Evolutionary conservation across 2,329 filamentous ascomycete genomes (phyloP), one percentile per base, ranked within the genome.

Genomic region (Aphanocladium album): DNA sequence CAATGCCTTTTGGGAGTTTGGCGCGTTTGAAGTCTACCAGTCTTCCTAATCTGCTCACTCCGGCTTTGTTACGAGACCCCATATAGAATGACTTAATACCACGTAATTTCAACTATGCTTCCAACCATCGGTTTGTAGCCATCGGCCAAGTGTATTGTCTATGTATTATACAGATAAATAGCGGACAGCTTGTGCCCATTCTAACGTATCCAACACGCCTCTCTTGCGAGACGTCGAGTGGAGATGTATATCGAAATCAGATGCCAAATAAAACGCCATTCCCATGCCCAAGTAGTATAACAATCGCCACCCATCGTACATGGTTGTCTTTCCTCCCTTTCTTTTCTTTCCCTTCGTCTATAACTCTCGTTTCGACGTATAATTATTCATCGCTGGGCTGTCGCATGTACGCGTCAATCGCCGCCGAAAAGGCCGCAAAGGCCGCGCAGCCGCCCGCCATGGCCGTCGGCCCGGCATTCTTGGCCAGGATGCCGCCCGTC

Each of bases 321-420:
- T 21, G 25, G 27, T n/a, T n/a, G n/a, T n/a, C 21, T 19, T 37
- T 14, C 49, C 27, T 19, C 16, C 21, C 62, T 62, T 45, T 45
- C 37, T 30, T 25, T 52, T 17, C 21, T 39, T 8, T 53, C n/a
- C 7, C 11, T 25, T 5, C 45, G 16, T 56, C 9, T 12, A 19
- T 5, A 17, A 16, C 14, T 19, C 12, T 19, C 39, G 7, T 0
- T 4, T 16, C 17, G 21, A 5, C 3, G 8, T 16, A 1, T 2
- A 21, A 56, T 67, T 78, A 82, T 62, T 85, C 81, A 53, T 87
- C 85, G 73, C 78, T 85, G 66, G 89, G 89, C 81, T 89, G 88
- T 68, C 90, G 79, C 91, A 97, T 91, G 73, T 91, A 97, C 39
- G 86, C 86, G 80, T 98, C 93, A 72, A 98, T 97, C 0, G 93